These are phyloP conservation scores for Nicotiana undulata DNA, from an alignment of 257 asterid genomes.

Conservation along the genomic window DNA sequence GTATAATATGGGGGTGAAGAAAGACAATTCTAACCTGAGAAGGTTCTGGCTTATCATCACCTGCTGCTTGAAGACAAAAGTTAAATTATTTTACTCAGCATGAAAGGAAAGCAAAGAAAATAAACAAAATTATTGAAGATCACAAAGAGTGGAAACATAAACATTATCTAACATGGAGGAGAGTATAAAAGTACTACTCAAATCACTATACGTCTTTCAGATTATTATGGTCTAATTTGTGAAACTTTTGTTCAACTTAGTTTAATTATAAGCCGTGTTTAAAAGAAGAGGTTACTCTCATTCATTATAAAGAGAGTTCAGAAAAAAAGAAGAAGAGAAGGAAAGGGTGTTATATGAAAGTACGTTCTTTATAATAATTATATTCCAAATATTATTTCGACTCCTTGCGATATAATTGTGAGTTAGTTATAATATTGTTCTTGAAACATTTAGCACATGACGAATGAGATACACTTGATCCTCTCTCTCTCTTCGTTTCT, in stretches of 20 bases:
- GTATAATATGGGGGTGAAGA: not conserved
- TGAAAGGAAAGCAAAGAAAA: not conserved
- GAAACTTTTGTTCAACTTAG: not conserved
- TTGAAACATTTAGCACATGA: too few species aligned
- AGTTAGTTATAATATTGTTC: too few species aligned
- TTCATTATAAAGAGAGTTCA: not conserved
- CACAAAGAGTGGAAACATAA: not conserved
- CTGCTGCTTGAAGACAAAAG: constrained; percentile 9
- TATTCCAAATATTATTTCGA: not conserved
- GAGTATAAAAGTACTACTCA: not conserved
- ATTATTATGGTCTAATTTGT: not conserved
- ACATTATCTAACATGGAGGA: too few species aligned
- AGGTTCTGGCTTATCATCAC: constrained; percentile 8
- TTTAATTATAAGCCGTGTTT: not conserved
- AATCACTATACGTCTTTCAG: not conserved
- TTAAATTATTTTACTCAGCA: not conserved
- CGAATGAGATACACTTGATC: too few species aligned
- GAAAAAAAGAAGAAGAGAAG: not conserved
- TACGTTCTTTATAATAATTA: not conserved
- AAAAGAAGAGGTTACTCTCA: not conserved
- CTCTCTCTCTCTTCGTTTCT: too few species aligned
- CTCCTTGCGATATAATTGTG: too few species aligned
- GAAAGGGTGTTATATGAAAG: not conserved
- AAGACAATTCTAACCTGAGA: constrained; percentile 10
- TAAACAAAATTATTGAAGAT: not conserved